phyloP scores from a whole-genome alignment of 768 basidiomycete genomes.

The Trametes cingulata region DNA sequence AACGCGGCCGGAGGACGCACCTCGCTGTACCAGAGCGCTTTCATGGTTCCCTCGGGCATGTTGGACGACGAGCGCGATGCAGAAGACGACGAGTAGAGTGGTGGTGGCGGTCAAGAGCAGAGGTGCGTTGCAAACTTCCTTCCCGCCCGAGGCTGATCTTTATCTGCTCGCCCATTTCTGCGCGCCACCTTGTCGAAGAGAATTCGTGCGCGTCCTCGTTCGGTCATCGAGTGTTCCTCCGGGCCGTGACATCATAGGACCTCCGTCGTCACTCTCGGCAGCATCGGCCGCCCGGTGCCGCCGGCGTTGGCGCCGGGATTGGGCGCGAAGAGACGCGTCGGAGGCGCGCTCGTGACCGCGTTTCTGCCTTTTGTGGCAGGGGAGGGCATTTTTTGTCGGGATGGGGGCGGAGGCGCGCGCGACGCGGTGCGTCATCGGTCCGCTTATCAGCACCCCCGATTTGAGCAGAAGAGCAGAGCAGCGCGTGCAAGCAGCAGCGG shows the following conservation, averaged over 20 bases:
- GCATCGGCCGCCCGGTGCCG: constrained; percentile 4
- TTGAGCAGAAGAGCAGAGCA: too few species aligned
- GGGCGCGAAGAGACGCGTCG: not conserved
- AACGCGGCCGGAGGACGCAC: constrained; percentile 38
- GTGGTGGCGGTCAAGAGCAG: constrained; percentile 13
- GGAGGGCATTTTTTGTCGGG: not conserved
- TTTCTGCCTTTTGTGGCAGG: not conserved
- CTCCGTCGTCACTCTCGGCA: constrained; percentile 1
- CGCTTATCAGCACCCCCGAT: constrained; percentile 19
- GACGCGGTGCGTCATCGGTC: constrained; percentile 9
- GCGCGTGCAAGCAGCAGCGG: not conserved
- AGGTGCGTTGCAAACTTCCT: constrained; percentile 2
- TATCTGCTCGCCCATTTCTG: constrained; percentile 17
- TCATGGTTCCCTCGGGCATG: constrained; percentile 69
- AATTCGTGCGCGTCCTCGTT: not conserved
- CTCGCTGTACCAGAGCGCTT: constrained; percentile 70
- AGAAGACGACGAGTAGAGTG: constrained; percentile 1
- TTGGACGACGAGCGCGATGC: not conserved
- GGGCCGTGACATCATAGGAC: constrained; percentile 24
- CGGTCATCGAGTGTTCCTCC: not conserved
- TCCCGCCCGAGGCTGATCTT: constrained; percentile 20
- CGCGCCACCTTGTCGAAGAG: constrained; percentile 13
- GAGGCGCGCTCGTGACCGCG: constrained; percentile 20
- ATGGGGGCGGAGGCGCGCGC: not conserved
- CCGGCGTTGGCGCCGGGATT: constrained; percentile 2